Conservation (phyloP, 345 rosid species). For the Alliaria petiolata region DNA sequence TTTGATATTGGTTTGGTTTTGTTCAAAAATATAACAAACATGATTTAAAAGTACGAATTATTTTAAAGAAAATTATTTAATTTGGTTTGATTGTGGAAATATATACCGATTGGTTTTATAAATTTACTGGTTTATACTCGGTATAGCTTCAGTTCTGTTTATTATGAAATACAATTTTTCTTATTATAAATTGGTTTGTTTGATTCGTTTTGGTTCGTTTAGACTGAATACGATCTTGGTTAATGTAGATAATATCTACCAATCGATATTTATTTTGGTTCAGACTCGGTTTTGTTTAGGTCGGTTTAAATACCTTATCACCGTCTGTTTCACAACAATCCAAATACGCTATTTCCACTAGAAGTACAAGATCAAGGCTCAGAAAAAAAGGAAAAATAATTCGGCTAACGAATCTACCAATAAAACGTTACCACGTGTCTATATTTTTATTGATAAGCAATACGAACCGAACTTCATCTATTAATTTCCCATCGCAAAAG, state of each 20-base stretch:
- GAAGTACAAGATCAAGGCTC: not conserved
- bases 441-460: not conserved
- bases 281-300: not conserved
- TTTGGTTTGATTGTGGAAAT: conserved; percentile 2
- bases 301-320: conserved; percentile 12
- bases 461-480: conserved; percentile 15
- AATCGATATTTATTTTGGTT: not conserved
- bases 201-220: no score
- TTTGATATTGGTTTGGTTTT: not conserved
- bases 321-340: not conserved
- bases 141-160: not conserved
- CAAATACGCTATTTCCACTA: not conserved
- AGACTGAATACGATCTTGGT: no score
- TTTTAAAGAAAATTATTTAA: no score
- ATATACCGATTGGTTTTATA: not conserved
- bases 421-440: not conserved
- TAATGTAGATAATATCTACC: not conserved
- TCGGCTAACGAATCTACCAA: not conserved
- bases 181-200: no score
- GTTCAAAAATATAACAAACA: not conserved
- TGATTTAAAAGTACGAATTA: not conserved
- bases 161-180: no score
- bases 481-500: not conserved
- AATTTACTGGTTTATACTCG: not conserved
- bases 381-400: not conserved